Conservation (phyloP, 2,329 filamentous ascomycete genomes). For the Stemphylium lycopersici region DNA sequence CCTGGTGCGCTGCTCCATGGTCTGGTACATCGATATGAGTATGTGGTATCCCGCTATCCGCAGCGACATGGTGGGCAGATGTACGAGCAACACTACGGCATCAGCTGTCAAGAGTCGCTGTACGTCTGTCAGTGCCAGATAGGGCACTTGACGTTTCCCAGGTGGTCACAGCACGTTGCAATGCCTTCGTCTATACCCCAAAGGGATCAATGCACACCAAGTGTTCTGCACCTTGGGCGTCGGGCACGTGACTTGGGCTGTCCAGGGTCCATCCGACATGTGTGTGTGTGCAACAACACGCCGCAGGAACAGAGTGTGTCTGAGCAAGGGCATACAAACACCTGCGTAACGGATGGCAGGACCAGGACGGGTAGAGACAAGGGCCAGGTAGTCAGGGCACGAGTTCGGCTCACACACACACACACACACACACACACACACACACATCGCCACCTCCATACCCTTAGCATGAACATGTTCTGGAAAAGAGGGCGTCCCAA, state of each 20-base stretch:
- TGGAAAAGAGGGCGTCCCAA: background rate
- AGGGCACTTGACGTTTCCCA: background rate
- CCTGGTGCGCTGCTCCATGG: background rate
- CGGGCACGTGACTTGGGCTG: background rate
- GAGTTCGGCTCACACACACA: background rate
- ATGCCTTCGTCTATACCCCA: background rate
- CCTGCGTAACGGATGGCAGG: no score
- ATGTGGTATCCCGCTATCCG: background rate
- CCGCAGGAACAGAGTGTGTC: no score
- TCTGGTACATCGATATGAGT: background rate
- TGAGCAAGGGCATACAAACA: no score
- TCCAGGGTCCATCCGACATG: no score
- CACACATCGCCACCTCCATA: background rate
- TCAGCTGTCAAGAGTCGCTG: slow-evolving; percentile 7
- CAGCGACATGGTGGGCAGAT: background rate
- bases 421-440: no score
- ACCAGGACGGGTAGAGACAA: background rate
- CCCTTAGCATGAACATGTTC: background rate
- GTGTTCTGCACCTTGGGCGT: background rate
- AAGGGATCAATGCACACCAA: background rate
- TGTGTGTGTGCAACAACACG: no score
- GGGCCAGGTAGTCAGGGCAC: no score
- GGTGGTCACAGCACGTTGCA: background rate
- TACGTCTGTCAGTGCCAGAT: background rate
- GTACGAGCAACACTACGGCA: background rate